phyloP scores from a whole-genome alignment of 768 basidiomycete genomes.

The Lentinula edodes region DNA sequence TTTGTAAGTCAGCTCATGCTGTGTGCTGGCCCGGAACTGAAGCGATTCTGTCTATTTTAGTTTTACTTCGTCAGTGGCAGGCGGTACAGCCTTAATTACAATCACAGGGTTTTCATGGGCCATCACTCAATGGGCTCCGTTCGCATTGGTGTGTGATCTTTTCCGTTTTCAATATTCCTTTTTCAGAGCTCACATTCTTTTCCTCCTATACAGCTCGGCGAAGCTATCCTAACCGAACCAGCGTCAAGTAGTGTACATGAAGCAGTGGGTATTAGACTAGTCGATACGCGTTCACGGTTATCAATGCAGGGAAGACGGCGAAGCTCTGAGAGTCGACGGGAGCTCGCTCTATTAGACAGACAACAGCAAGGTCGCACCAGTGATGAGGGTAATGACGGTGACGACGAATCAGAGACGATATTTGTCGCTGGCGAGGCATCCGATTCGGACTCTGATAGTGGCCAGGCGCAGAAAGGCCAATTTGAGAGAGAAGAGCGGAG shows the following conservation, averaged over 20 bases:
- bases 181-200: background rate
- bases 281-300: constrained; percentile 35
- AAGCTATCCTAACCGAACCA: constrained; percentile 76
- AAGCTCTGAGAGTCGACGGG: background rate
- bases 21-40: too few relatives aligned
- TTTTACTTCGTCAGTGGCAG: constrained; percentile 61
- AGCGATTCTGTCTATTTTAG: constrained; percentile 28
- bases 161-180: background rate
- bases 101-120: constrained; percentile 91
- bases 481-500: constrained; percentile 19
- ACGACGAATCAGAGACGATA: background rate
- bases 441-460: background rate
- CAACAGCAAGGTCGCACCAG: background rate
- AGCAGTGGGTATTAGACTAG: constrained; percentile 33
- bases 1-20: constrained; percentile 45
- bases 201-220: constrained; percentile 53
- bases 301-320: background rate
- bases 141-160: constrained; percentile 60
- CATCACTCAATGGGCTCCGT: constrained; percentile 89
- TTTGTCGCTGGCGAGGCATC: background rate
- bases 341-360: background rate
- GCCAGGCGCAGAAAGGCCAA: constrained; percentile 2
- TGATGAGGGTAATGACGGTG: background rate
- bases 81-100: constrained; percentile 72
- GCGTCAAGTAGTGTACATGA: constrained; percentile 16